Evolutionary conservation across 768 basidiomycete genomes (phyloP), one percentile per base, ranked within the genome.

Genomic region (Clitopilus hobsonii): DNA sequence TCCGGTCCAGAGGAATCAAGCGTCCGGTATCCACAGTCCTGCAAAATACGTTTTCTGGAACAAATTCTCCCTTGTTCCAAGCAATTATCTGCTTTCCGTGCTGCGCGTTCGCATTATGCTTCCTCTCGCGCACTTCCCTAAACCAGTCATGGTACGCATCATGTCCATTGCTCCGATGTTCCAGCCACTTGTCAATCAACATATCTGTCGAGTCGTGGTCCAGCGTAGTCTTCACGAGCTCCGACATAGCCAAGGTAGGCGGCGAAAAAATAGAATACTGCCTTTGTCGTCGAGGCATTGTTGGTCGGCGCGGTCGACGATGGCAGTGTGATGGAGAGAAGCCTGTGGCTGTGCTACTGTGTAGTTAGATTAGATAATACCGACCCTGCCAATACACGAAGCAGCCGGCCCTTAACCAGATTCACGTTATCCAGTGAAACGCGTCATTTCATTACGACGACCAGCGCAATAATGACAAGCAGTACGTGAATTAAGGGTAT

Each of bases 151-250:
- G 81, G 65, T 89, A 89, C 47, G 83, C 79, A 71, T 88, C 85
- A 58, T 86, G 83, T 10, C 72, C 74, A 51, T 66, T 66, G 41
- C 73, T 74, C 63, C 82, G 81, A 64, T 89, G 86, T 65, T 89
- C 86, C 45, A 90, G 84, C 88, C 88, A 90, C 67, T 85, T 87
- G 76, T 90, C 86, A 71, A 90, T 89, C 61, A 90, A 83, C 72
- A 83, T 77, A 72, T 88, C 86, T 1, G 88, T 88, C 16, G 84
- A 78, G 60, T 88, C 84, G 72, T 88, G 83, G 70, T 87, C 85
- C 54, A 90, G 78, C 5, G 86, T 88, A 38, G 87, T 89, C 71
- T 85, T 84, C 53, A 89, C 82, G 49, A 90, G 86, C 72, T 90
- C 88, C 56, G 84, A 85, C 83, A 88, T 88, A 38, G 81, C 78